A percentile compares a stretch with the other conserved stretches of the same genome.
Evolutionary conservation across 2,329 filamentous ascomycete genomes (phyloP).

Genomic region (Nemania sp.): DNA sequence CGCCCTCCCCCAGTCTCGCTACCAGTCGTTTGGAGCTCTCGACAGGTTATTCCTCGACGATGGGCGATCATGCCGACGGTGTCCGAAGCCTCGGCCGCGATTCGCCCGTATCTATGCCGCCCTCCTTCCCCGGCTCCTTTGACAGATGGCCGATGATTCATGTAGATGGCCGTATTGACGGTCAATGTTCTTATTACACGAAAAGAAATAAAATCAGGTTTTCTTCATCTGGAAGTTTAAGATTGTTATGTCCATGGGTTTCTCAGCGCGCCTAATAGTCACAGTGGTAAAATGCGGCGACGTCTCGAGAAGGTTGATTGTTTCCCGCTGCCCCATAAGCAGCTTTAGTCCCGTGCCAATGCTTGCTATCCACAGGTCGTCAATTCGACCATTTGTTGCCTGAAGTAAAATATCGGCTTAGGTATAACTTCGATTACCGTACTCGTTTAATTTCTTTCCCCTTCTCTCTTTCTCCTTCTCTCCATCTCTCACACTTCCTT

Average conservation of each 20-base stretch:
- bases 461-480: no score
- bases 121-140: constrained; percentile 23
- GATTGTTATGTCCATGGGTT: constrained; percentile 29
- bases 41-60: constrained; percentile 31
- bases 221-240: constrained; percentile 40
- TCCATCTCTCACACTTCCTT: no score
- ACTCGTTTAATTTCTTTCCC: no score
- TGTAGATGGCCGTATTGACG: constrained; percentile 35
- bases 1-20: constrained; percentile 28
- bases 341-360: constrained; percentile 37
- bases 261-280: constrained; percentile 23
- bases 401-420: background rate
- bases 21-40: constrained; percentile 30
- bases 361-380: constrained; percentile 17
- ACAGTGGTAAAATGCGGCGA: constrained; percentile 33
- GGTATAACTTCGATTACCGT: no score
- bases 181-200: constrained; percentile 41
- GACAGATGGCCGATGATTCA: constrained; percentile 29
- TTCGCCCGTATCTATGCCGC: constrained; percentile 28
- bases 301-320: constrained; percentile 43
- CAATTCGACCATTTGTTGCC: no score
- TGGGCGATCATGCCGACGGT: constrained; percentile 22
- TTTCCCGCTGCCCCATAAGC: constrained; percentile 34
- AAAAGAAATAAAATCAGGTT: constrained; percentile 45
- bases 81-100: constrained; percentile 12